Percentiles rank a stretch among this genome's conserved stretches.
Evolutionary conservation across 73 alveolate species (phyloP).

Genomic region (Tetrahymena borealis): DNA sequence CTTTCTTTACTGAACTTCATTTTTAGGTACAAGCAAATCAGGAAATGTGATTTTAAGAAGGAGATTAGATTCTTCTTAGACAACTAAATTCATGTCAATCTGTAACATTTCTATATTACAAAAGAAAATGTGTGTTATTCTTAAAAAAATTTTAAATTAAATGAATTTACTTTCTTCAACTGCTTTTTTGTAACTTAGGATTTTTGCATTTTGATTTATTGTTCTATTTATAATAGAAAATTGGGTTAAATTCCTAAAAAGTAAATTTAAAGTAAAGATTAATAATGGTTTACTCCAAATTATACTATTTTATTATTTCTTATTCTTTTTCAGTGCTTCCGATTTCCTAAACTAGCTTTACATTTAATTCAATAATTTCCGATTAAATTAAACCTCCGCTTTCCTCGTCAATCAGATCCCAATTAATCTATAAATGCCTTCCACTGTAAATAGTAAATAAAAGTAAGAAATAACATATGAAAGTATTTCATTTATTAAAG

Average conservation of each 20-base stretch:
- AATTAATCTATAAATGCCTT: background rate
- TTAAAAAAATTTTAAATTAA: background rate
- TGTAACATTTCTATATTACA: background rate
- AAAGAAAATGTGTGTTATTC: background rate
- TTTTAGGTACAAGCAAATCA: background rate
- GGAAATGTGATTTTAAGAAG: background rate
- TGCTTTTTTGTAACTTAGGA: background rate
- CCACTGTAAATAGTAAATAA: background rate
- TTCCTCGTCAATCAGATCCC: background rate
- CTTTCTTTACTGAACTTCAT: background rate
- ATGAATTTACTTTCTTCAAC: background rate
- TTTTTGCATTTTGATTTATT: background rate
- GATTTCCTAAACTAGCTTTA: background rate
- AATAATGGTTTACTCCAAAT: background rate
- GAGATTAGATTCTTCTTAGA: background rate
- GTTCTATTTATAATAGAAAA: background rate
- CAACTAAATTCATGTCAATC: background rate
- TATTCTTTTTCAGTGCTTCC: background rate
- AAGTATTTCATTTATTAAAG: too few species aligned
- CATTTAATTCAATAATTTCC: background rate
- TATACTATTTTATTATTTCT: background rate
- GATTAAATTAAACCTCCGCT: background rate
- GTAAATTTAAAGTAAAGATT: background rate
- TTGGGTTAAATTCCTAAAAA: background rate
- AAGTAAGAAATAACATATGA: background rate